A percentile compares a stretch with the other conserved stretches of the same genome.
Conservation (phyloP, 495 filamentous ascomycete species). For the Rostrohypoxylon terebratum region DNA sequence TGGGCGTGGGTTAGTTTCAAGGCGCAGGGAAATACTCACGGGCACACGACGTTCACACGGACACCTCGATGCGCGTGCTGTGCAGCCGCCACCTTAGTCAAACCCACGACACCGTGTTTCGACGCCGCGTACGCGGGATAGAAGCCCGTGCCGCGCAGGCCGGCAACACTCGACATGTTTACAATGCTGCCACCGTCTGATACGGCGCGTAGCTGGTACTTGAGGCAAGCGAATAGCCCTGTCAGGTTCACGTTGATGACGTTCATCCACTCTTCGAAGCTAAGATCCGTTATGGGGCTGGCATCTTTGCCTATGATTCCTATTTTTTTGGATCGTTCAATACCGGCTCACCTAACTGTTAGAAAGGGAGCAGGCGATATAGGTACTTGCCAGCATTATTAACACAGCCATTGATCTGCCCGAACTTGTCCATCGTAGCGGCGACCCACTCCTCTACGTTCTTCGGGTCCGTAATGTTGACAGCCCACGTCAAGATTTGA, state of each 20-base stretch:
- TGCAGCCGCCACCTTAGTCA: conserved; percentile 64
- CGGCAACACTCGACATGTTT: conserved; percentile 62
- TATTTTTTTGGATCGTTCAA: conserved; percentile 13
- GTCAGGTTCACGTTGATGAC: conserved; percentile 42
- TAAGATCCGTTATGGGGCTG: conserved; percentile 22
- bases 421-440: conserved; percentile 32
- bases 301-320: conserved; percentile 35
- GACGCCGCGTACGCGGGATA: conserved; percentile 62
- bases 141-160: conserved; percentile 55
- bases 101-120: conserved; percentile 67
- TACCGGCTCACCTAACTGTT: background rate
- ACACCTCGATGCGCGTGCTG: conserved; percentile 62
- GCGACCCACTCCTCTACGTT: conserved; percentile 40
- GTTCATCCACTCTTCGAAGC: conserved; percentile 31
- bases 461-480: conserved; percentile 34
- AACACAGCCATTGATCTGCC: conserved; percentile 35
- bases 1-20: no score
- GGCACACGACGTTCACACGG: conserved; percentile 66
- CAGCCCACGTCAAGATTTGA: conserved; percentile 18
- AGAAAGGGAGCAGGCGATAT: background rate
- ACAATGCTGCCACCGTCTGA: conserved; percentile 62
- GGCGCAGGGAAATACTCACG: conserved; percentile 55
- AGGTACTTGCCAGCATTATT: conserved; percentile 34
- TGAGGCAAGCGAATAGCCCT: conserved; percentile 40
- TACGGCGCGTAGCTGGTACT: conserved; percentile 56